A percentile compares a stretch with the other conserved stretches of the same genome.
These are phyloP conservation scores for Sporopachydermia lactativora DNA, from an alignment of 805 yeast genomes.

Conservation along the genomic window DNA sequence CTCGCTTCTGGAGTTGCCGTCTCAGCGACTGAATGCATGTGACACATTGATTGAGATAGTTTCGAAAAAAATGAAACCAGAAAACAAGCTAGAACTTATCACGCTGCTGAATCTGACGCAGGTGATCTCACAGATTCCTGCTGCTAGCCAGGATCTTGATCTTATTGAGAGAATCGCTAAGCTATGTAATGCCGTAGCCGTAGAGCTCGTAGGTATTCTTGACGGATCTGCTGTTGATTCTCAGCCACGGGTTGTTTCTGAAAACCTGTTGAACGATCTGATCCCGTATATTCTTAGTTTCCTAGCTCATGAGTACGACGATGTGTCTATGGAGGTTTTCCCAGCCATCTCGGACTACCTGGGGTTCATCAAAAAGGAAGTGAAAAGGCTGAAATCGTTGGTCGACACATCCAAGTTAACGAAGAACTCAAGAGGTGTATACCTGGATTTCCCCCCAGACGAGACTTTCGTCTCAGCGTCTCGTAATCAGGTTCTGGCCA, in stretches of 20 bases:
- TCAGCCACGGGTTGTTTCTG: constrained; percentile 20
- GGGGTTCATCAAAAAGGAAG: constrained; percentile 37
- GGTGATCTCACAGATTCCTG: constrained; percentile 28
- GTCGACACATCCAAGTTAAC: constrained; percentile 23
- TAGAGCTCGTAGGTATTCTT: constrained; percentile 57
- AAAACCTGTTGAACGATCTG: constrained; percentile 38
- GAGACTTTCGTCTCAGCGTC: constrained; percentile 18
- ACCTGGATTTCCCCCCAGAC: constrained; percentile 15
- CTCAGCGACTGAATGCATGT: constrained; percentile 41
- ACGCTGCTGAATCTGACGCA: constrained; percentile 52
- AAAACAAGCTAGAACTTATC: constrained; percentile 54
- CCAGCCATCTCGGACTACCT: constrained; percentile 68
- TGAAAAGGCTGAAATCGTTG: constrained; percentile 33
- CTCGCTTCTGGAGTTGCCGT: constrained; percentile 34
- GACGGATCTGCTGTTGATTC: constrained; percentile 30
- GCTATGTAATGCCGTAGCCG: constrained; percentile 56
- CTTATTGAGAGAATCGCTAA: constrained; percentile 67
- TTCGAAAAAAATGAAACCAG: constrained; percentile 66
- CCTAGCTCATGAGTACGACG: constrained; percentile 76
- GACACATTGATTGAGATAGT: constrained; percentile 48
- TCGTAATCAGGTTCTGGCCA: constrained; percentile 39
- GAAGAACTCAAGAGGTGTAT: constrained; percentile 13
- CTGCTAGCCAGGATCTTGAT: constrained; percentile 34
- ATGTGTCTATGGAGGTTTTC: constrained; percentile 59
- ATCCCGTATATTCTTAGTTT: constrained; percentile 64